phyloP scores from a whole-genome alignment of 2,329 filamentous ascomycete species.

The Fusarium mangiferae region DNA sequence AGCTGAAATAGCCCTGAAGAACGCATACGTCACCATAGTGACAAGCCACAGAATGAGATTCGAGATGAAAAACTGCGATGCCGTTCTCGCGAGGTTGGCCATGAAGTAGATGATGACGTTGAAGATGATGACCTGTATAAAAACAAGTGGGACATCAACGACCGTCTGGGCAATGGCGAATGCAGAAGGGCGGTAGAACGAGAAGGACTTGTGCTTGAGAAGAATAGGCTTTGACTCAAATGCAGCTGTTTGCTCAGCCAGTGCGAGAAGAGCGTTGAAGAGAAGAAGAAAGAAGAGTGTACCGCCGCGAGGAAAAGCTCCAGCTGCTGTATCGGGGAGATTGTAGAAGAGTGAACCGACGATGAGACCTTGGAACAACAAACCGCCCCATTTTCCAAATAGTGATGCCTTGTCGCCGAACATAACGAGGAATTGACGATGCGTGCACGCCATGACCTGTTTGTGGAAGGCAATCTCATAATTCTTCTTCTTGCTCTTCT shows the following conservation, averaged over 20 bases:
- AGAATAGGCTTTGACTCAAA: conserved; percentile 73
- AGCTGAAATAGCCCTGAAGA: conserved; percentile 69
- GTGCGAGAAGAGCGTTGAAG: conserved; percentile 72
- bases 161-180: conserved; percentile 68
- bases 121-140: conserved; percentile 73
- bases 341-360: conserved; percentile 84
- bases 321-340: conserved; percentile 65
- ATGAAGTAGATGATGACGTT: conserved; percentile 82
- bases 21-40: conserved; percentile 66
- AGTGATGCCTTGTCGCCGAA: conserved; percentile 79
- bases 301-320: conserved; percentile 69
- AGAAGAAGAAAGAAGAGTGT: conserved; percentile 62
- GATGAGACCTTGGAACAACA: conserved; percentile 78
- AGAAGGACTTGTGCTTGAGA: conserved; percentile 76
- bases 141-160: conserved; percentile 69
- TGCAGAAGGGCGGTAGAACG: conserved; percentile 71
- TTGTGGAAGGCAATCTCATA: conserved; percentile 81
- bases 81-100: conserved; percentile 73
- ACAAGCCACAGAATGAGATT: conserved; percentile 69
- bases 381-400: conserved; percentile 83
- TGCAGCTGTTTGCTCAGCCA: conserved; percentile 76
- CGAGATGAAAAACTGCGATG: conserved; percentile 75
- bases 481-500: conserved; percentile 72
- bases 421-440: conserved; percentile 82
- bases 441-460: conserved; percentile 76